Evolutionary conservation across 164 flowering plant genomes (phyloP), one percentile per base, ranked within the genome.

Genomic region (Houttuynia cordata): DNA sequence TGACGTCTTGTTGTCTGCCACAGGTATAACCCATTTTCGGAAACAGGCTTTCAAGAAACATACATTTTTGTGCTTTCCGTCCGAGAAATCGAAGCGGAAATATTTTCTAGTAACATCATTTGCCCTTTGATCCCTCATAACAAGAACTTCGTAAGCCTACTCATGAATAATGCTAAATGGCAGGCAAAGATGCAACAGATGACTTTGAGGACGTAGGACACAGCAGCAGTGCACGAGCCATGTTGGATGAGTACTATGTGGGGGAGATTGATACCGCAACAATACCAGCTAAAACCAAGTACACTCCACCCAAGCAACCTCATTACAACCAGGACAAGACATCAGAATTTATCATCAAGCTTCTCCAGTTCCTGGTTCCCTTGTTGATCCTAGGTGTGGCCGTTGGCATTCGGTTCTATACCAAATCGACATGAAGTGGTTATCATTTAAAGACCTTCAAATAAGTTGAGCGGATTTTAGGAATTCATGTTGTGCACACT

Each of bases 191-290:
- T 73, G 96, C 96, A 52, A 85, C 92, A 2, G 83, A 79, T 71
- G 96, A 88, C 71, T 88, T 86, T 66, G 92, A 88, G 70, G 96
- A 83, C 67, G 90, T 86, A 53, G 92, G 92, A 3, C 96, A 88
- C 63, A 88, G 90, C 61, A 70, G 60, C 47, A 71, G 67, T 67
- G 93, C 92, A 20, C 74, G 81, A 70, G 82, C 74, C 15, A 78
- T 81, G 86, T 75, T 86, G 90, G 73, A 72, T 1, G 79, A 84
- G 41, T 84, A 72, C 70, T 78, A 66, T 51, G 73, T 86, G 39
- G 96, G 96, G 22, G 84, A 75, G 62, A 63, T 83, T 17, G 85
- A 83, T 62, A 12, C 62, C 21, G 49, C 76, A 24, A 77, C 87
- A 58, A 64, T 83, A 57, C 83, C 87, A 25, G 23, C 59, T 22